A percentile compares a stretch with the other conserved stretches of the same genome.
Evolutionary conservation across 495 filamentous ascomycete species (phyloP).

Genomic region (Penicillium odoratum): DNA sequence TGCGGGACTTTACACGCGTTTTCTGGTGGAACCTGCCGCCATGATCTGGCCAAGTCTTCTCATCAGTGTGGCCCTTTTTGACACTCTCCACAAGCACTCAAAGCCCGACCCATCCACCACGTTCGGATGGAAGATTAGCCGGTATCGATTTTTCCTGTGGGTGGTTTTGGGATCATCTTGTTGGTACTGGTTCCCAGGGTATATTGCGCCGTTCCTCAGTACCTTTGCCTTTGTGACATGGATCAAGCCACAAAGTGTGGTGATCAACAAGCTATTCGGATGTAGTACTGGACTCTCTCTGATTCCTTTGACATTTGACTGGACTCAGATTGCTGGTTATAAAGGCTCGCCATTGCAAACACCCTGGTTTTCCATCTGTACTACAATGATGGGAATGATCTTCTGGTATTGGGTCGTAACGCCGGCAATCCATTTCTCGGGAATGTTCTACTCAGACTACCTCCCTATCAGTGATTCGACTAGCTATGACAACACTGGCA

Average conservation of each 20-base stretch:
- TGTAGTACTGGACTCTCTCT: constrained; percentile 60
- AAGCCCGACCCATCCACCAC: constrained; percentile 55
- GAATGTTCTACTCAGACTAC: constrained; percentile 50
- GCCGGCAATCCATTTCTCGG: constrained; percentile 53
- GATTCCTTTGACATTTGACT: constrained; percentile 67
- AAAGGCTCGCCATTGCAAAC: constrained; percentile 66
- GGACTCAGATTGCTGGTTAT: constrained; percentile 67
- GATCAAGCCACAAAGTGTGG: constrained; percentile 51
- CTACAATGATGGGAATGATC: constrained; percentile 57
- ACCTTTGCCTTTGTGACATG: constrained; percentile 49
- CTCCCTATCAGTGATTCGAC: constrained; percentile 56
- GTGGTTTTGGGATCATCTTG: constrained; percentile 56
- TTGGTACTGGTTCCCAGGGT: constrained; percentile 62
- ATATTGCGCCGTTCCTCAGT: constrained; percentile 48
- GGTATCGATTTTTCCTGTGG: constrained; percentile 66
- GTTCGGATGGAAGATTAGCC: constrained; percentile 64
- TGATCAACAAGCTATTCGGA: constrained; percentile 60
- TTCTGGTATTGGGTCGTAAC: constrained; percentile 54
- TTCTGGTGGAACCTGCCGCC: constrained; percentile 59
- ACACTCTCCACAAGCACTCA: constrained; percentile 67
- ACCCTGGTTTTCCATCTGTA: constrained; percentile 64
- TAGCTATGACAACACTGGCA: constrained; percentile 59
- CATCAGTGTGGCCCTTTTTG: constrained; percentile 64
- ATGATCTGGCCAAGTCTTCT: constrained; percentile 77
- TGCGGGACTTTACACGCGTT: constrained; percentile 65